Evolutionary conservation across 139 green algal species (phyloP).

Genomic region (Raphidocelis subcapitata): DNA sequence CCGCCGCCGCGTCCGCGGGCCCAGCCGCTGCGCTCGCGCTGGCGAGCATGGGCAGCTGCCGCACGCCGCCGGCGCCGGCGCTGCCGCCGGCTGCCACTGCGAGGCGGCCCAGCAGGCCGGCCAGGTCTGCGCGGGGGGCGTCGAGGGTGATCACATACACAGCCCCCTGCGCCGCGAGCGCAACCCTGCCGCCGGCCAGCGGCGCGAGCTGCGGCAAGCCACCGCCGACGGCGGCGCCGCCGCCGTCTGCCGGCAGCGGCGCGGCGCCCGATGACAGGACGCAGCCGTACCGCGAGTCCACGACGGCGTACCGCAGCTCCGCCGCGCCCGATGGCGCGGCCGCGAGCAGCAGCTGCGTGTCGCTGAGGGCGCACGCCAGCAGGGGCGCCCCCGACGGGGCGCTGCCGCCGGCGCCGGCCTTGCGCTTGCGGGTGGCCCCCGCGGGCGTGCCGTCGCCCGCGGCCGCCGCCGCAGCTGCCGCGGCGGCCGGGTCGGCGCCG

Average conservation of each 20-base stretch:
- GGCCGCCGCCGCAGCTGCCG: not conserved
- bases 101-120: slow-evolving; percentile 4
- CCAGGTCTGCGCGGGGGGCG: slow-evolving; percentile 12
- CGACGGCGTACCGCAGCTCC: not conserved
- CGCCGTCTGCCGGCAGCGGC: not conserved
- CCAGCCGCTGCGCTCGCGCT: no score
- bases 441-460: not conserved
- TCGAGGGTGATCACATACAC: slow-evolving; percentile 17
- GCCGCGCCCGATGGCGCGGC: not conserved
- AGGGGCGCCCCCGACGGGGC: not conserved
- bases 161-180: slow-evolving; percentile 3
- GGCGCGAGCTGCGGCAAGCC: slow-evolving; percentile 8
- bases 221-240: not conserved
- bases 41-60: no score
- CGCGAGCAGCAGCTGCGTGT: slow-evolving; percentile 18
- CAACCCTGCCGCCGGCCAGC: not conserved
- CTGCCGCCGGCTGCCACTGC: not conserved
- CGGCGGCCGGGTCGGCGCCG: not conserved
- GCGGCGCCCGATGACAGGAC: not conserved
- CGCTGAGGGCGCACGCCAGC: slow-evolving; percentile 3
- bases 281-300: slow-evolving; percentile 18
- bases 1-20: no score
- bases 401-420: not conserved
- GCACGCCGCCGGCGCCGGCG: not conserved
- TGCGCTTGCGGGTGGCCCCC: not conserved